Evolutionary conservation across 83 land plant genomes (phyloP), one percentile per base, ranked within the genome.

Genomic region (Thuja plicata): DNA sequence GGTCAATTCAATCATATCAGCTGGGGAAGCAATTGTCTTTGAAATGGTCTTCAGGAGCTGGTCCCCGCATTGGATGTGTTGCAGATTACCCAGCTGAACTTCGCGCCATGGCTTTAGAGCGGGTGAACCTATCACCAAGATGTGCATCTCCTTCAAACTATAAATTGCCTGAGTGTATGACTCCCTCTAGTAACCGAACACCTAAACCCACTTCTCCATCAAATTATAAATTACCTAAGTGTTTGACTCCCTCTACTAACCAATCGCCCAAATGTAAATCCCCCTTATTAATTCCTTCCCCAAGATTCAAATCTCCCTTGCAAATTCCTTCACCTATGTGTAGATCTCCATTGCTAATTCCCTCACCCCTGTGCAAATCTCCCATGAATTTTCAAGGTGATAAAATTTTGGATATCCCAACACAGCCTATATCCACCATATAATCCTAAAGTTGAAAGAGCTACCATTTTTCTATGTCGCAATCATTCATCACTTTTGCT

Each of bases 21-120:
- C 70, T 93, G 70, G 96, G 94, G 57, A 92, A 90, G 91, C 95
- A 94, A 57, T 91, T 95, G 41, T 93, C 94, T 27, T 90, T 91
- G 88, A 95, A 89, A 87, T 95, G 97, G 97, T 93, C 93, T 9
- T 92, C 94, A 7, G 97, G 97, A 62, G 94, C 92, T 32, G 97
- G 97, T 19, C 97, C 97, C 8, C 91, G 97, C 8, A 95, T 95
- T 15, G 91, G 95, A 21, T 94, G 92, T 74, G 93, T 95, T 43
- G 85, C 95, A 86, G 94, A 95, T 87, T 92, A 94, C 82, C 97
- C 97, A 24, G 83, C 93, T 3, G 92, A 91, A 41, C 91, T 94
- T 5, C 95, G 93, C n/a, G 52, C 85, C 45, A 88, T 85, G 1
- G 94, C 97, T 21, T 46, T 95, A 27, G 94, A 95, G 80, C 89